Evolutionary conservation across 176 grass and related monocot genomes (phyloP), one percentile per base, ranked within the genome.

Genomic region (Carex scoparia): DNA sequence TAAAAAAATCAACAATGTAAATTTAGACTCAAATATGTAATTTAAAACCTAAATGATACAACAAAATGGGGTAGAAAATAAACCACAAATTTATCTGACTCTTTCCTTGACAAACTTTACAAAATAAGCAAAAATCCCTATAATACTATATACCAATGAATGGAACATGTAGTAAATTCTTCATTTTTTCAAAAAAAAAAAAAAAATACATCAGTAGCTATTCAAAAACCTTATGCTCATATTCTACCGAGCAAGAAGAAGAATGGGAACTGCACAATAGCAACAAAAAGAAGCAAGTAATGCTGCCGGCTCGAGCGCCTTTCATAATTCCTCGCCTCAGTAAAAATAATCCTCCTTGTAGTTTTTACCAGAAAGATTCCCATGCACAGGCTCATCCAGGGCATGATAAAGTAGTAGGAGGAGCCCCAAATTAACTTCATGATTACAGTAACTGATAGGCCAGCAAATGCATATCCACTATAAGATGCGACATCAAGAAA

Each of bases 201-300:
- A 10, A 23, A 63, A 23, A 63, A 28, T 63, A 63, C 61, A 19
- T 63, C 19, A 63, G 19, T 56, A 3, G 51, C 28, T 78, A 7
- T 9, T 78, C 30, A 11, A 57, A 78, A 23, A 23, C 23, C 23
- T 23, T 80, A 92, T 55, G 86, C 86, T 68, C 80, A 81, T 83
- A 97, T 88, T 59, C 64, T 94, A 67, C 91, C 93, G 2, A 98
- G 92, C 95, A 91, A 94, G 68, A 94, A 98, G 89, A 94, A 93
- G 15, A 98, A 40, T 2, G 93, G 93, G 28, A 98, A 91, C 58
- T 94, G 95, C 9, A 83, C 91, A 40, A 93, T 80, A 18, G 89
- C 95, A 88, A 94, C 88, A 70, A 98, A 90, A 49, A 94, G 91
- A 55, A 94, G 80, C 69, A 98, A 88, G 61, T 90, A 98, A 64